Conservation (phyloP, 306 rosid species). For the Cicer pinnatifidum region DNA sequence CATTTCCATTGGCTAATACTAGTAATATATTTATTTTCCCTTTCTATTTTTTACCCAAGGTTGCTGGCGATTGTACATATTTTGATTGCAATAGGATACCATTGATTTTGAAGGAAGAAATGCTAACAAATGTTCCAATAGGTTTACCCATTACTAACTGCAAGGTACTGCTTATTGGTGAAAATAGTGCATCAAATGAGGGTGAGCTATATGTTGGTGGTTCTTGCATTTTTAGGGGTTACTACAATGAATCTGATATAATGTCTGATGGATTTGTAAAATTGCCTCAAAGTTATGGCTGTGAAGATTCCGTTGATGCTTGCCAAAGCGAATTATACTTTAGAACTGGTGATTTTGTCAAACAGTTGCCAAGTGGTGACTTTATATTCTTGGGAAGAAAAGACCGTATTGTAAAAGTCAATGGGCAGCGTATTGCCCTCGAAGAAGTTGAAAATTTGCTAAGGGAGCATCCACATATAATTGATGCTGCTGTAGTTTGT, state of each 20-base stretch:
- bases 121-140: slow-evolving; percentile 74
- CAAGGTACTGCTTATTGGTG: slow-evolving; percentile 65
- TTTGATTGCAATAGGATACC: slow-evolving; percentile 94
- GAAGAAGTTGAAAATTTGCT: slow-evolving; percentile 79
- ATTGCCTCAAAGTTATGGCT: slow-evolving; percentile 49
- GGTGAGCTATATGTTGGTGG: slow-evolving; percentile 89
- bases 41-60: slow-evolving; percentile 55
- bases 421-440: slow-evolving; percentile 79
- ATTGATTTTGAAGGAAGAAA: slow-evolving; percentile 64
- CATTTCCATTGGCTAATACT: slow-evolving; percentile 41
- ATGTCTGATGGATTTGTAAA: slow-evolving; percentile 48
- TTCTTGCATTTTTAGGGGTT: slow-evolving; percentile 72
- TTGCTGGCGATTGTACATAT: slow-evolving; percentile 93
- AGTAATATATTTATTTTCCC: slow-evolving; percentile 25
- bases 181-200: slow-evolving; percentile 56
- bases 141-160: slow-evolving; percentile 82
- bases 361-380: slow-evolving; percentile 70
- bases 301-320: slow-evolving; percentile 44
- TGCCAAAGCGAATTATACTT: slow-evolving; percentile 52
- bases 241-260: slow-evolving; percentile 55
- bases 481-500: slow-evolving; percentile 68
- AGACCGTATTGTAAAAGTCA: slow-evolving; percentile 75
- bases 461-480: slow-evolving; percentile 72
- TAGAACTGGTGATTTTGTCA: slow-evolving; percentile 79
- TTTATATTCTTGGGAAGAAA: slow-evolving; percentile 86